Evolutionary conservation across 495 filamentous ascomycete species (phyloP).

Genomic region (Emericellopsis terricola): DNA sequence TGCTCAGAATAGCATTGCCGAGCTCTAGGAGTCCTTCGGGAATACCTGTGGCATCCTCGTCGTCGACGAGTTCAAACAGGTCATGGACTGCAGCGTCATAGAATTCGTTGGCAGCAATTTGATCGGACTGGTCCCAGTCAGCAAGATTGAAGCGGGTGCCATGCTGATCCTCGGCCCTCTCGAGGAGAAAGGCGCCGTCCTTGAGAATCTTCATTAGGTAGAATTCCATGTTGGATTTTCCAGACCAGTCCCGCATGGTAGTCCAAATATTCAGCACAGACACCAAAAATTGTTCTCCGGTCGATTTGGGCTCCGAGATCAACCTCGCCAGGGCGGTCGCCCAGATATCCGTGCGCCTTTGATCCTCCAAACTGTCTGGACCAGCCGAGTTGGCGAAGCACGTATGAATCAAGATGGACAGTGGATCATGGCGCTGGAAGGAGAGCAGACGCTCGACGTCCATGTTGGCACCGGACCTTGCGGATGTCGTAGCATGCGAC

Average conservation of each 20-base stretch:
- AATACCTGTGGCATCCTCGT: slow-evolving; percentile 60
- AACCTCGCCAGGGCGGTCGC: slow-evolving; percentile 72
- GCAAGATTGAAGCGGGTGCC: slow-evolving; percentile 47
- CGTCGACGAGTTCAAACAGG: slow-evolving; percentile 75
- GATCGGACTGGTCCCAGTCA: slow-evolving; percentile 44
- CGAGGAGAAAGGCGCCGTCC: slow-evolving; percentile 77
- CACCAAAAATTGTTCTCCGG: slow-evolving; percentile 44
- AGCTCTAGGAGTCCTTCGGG: slow-evolving; percentile 70
- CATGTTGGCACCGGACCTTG: slow-evolving; percentile 25
- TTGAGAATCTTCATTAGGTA: slow-evolving; percentile 88
- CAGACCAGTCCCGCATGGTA: slow-evolving; percentile 73
- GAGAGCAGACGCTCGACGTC: slow-evolving; percentile 54
- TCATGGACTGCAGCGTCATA: slow-evolving; percentile 65
- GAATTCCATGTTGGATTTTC: slow-evolving; percentile 73
- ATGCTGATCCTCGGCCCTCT: slow-evolving; percentile 52
- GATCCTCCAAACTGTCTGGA: slow-evolving; percentile 59
- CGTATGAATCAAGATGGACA: slow-evolving; percentile 73
- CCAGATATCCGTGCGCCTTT: slow-evolving; percentile 64
- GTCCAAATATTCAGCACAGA: slow-evolving; percentile 71
- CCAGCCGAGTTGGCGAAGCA: slow-evolving; percentile 74
- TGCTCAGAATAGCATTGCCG: slow-evolving; percentile 61
- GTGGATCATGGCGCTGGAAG: slow-evolving; percentile 73
- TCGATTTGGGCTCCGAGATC: slow-evolving; percentile 32
- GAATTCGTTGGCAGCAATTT: slow-evolving; percentile 74
- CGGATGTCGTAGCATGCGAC: slow-evolving; percentile 20